Conservation (phyloP, 176 grass and related monocot genomes). For the Rhynchospora pubera region DNA sequence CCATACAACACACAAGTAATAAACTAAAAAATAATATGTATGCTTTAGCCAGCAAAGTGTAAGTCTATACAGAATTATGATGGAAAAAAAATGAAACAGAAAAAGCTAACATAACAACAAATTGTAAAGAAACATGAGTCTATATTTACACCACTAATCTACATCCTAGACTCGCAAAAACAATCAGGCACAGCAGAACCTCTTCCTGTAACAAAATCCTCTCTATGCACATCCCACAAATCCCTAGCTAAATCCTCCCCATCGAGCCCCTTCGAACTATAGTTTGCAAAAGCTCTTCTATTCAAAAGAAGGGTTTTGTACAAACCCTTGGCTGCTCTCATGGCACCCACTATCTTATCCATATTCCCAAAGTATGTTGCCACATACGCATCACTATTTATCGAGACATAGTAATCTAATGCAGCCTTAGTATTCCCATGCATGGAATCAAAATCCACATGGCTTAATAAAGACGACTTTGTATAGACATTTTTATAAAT, state of each 20-base stretch:
- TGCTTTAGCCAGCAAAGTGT: neutral
- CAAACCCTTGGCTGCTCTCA: constrained; percentile 70
- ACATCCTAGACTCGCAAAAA: constrained; percentile 81
- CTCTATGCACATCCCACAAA: constrained; percentile 64
- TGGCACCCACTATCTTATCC: constrained; percentile 94
- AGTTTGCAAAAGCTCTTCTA: constrained; percentile 72
- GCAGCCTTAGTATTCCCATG: constrained; percentile 95
- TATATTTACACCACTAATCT: constrained; percentile 10
- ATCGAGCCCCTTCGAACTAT: constrained; percentile 40
- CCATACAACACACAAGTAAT: no score
- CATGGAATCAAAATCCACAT: constrained; percentile 80
- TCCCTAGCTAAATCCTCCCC: constrained; percentile 62
- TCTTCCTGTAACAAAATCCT: constrained; percentile 73
- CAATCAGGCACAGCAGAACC: constrained; percentile 80
- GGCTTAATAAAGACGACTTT: constrained; percentile 57
- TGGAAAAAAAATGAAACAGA: neutral
- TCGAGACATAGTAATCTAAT: constrained; percentile 92
- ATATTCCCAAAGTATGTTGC: constrained; percentile 96
- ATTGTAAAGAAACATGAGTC: neutral
- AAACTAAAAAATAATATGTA: neutral
- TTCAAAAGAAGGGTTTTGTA: constrained; percentile 77
- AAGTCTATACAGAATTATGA: neutral
- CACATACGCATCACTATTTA: constrained; percentile 70
- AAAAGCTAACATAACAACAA: neutral
- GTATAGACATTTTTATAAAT: constrained; percentile 67